These are phyloP conservation scores for Fusarium udum DNA, from an alignment of 2,329 filamentous ascomycete species.

Conservation along the genomic window DNA sequence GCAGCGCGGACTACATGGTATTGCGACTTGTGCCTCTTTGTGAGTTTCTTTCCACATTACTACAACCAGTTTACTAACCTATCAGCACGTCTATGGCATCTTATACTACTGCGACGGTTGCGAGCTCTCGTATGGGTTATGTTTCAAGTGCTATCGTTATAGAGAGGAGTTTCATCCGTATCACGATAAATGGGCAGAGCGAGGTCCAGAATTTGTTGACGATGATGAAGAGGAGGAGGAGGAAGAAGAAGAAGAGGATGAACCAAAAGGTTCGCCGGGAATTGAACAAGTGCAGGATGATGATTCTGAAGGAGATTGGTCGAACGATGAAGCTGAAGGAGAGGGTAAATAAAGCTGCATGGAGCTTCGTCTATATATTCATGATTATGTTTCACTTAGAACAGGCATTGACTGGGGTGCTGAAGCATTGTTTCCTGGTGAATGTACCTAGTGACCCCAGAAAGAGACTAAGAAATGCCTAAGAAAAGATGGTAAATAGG, in stretches of 20 bases:
- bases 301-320: background rate
- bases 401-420: fast-evolving
- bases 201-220: background rate
- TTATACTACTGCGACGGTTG: background rate
- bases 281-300: background rate
- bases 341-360: background rate
- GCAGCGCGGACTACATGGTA: background rate
- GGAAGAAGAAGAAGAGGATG: background rate
- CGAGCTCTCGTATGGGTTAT: background rate
- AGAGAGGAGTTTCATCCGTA: background rate
- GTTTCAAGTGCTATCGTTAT: background rate
- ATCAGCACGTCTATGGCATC: background rate
- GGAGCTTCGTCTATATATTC: fast-evolving
- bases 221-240: background rate
- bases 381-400: background rate
- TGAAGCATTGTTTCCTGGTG: background rate
- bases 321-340: background rate
- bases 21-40: background rate
- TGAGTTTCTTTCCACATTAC: background rate
- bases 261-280: background rate
- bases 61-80: background rate
- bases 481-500: background rate
- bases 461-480: background rate
- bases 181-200: background rate
- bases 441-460: too few species aligned